These are phyloP conservation scores for Cornus controversa DNA, from an alignment of 148 eudicot species.

Conservation along the genomic window DNA sequence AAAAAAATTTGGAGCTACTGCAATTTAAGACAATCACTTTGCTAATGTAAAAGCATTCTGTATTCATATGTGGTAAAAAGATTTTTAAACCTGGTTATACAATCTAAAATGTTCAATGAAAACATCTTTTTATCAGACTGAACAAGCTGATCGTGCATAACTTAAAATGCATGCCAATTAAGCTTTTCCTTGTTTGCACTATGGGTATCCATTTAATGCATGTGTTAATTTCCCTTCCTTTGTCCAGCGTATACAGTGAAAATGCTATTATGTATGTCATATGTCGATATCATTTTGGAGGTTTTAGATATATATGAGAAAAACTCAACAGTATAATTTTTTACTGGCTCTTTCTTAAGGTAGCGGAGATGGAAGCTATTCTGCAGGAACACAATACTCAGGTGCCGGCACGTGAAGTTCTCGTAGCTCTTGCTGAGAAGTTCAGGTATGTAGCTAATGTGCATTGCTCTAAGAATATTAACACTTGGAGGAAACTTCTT, in stretches of 20 bases:
- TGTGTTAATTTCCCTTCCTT: slow-evolving; percentile 9
- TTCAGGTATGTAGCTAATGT: slow-evolving; percentile 56
- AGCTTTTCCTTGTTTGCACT: not conserved
- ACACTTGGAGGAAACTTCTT: slow-evolving; percentile 3
- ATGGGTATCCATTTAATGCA: not conserved
- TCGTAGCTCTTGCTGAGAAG: slow-evolving; percentile 71
- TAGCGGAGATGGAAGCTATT: slow-evolving; percentile 85
- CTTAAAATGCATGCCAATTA: not conserved
- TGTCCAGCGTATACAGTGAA: not conserved
- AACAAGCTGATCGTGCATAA: too few species aligned
- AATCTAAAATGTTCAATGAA: too few species aligned
- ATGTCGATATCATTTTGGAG: not conserved
- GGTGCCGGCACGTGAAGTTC: slow-evolving; percentile 73
- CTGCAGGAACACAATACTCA: slow-evolving; percentile 59
- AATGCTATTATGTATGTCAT: not conserved
- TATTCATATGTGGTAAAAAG: not conserved
- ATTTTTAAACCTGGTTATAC: too few species aligned
- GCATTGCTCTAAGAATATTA: slow-evolving; percentile 1
- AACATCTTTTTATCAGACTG: too few species aligned
- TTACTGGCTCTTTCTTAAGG: slow-evolving; percentile 33
- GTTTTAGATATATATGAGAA: not conserved
- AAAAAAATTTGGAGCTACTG: not conserved
- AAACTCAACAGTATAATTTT: not conserved
- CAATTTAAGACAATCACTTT: not conserved
- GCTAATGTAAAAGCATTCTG: not conserved